These are phyloP conservation scores for Hanseniaspora valbyensis DNA, from an alignment of 805 yeast genomes.

Conservation along the genomic window DNA sequence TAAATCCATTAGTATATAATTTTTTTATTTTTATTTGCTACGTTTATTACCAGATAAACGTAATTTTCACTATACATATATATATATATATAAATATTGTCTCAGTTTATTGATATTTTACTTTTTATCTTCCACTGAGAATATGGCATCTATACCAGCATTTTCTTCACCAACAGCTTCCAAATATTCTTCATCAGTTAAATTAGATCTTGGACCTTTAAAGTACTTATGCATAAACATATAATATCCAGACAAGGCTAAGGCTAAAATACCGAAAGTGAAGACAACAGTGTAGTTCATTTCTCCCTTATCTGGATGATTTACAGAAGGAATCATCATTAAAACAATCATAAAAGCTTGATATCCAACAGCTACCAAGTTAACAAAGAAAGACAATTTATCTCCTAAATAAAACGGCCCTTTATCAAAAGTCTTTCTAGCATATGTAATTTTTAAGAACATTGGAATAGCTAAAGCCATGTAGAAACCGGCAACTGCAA, in stretches of 20 bases:
- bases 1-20: no score
- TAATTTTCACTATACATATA: no score
- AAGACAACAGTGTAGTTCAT: conserved; percentile 70
- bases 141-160: conserved; percentile 21
- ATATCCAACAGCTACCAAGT: conserved; percentile 40
- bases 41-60: no score
- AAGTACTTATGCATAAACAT: conserved; percentile 43
- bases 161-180: conserved; percentile 24
- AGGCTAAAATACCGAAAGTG: conserved; percentile 49
- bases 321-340: conserved; percentile 49
- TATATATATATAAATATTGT: no score
- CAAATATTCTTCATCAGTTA: conserved; percentile 26
- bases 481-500: conserved; percentile 35
- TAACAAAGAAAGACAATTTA: conserved; percentile 35
- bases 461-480: conserved; percentile 36
- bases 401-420: conserved; percentile 60
- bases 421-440: conserved; percentile 42
- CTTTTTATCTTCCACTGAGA: conserved; percentile 12
- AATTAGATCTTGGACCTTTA: conserved; percentile 42
- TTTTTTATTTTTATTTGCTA: no score
- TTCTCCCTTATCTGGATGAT: conserved; percentile 28
- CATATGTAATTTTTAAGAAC: conserved; percentile 33
- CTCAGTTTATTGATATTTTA: no score
- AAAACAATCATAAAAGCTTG: conserved; percentile 43
- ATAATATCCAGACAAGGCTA: conserved; percentile 43